A percentile compares a stretch with the other conserved stretches of the same genome.
phyloP scores from a whole-genome alignment of 2,329 filamentous ascomycete species.

The Hypoxylon sp. region DNA sequence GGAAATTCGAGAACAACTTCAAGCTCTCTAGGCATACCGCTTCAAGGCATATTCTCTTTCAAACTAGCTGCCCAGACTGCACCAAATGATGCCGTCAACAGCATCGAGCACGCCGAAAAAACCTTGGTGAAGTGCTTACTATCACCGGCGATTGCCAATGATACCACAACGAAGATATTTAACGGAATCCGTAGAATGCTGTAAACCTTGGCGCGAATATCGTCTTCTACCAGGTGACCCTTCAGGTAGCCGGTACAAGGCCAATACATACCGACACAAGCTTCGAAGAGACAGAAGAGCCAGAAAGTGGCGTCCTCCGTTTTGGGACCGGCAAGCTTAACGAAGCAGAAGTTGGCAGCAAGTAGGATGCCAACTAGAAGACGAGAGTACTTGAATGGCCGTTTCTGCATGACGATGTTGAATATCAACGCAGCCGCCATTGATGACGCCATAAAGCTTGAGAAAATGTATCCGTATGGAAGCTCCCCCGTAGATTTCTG shows the following conservation, averaged over 20 bases:
- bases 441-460: slow-evolving; percentile 53
- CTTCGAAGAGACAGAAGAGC: slow-evolving; percentile 71
- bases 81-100: slow-evolving; percentile 50
- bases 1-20: background rate
- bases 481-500: slow-evolving; percentile 53
- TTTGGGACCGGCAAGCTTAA: slow-evolving; percentile 58
- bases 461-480: slow-evolving; percentile 52
- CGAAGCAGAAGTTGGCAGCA: slow-evolving; percentile 58
- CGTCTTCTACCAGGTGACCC: slow-evolving; percentile 61
- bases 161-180: slow-evolving; percentile 58
- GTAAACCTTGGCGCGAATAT: slow-evolving; percentile 68
- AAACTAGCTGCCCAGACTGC: slow-evolving; percentile 49
- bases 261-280: slow-evolving; percentile 71
- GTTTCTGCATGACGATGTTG: slow-evolving; percentile 54
- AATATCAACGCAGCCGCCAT: slow-evolving; percentile 51
- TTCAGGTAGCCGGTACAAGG: slow-evolving; percentile 70
- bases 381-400: slow-evolving; percentile 54
- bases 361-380: slow-evolving; percentile 55
- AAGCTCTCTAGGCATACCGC: background rate
- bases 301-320: slow-evolving; percentile 65
- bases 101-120: slow-evolving; percentile 50
- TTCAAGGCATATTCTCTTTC: slow-evolving; percentile 49
- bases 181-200: slow-evolving; percentile 70
- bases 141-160: slow-evolving; percentile 62
- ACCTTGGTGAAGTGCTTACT: slow-evolving; percentile 45